Evolutionary conservation across 176 grass and related monocot genomes (phyloP), one percentile per base, ranked within the genome.

Genomic region (Avena insularis): DNA sequence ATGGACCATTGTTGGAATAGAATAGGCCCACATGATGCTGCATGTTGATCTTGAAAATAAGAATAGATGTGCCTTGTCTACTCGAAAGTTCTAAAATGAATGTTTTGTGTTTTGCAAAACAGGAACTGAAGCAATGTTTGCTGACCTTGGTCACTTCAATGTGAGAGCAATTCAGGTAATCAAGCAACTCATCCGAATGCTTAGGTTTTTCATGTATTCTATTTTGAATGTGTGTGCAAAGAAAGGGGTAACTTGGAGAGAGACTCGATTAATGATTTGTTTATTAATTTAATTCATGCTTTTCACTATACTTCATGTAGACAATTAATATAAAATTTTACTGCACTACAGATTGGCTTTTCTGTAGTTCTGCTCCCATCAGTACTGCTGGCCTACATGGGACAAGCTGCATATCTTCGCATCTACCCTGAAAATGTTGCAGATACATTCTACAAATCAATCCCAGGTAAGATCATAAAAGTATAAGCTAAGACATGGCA

Each of bases 81-180:
- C n/a, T 73, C 7, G 63, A 4, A 36, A 35, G 20, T 49, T 55
- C 25, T 58, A 40, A 81, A 77, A 71, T 53, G 63, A 17, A 43
- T 35, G 71, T 29, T 70, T 1, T 21, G 8, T 46, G 1, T 54
- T 84, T 65, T 29, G 12, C 77, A 71, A 81, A 92, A 94, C 79
- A 96, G 94, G 94, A 69, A 91, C 89, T 15, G 94, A 96, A 80
- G 94, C 91, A 35, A 93, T 93, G 91, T 96, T 96, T 74, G 91
- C 94, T 2, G 94, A 93, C 86, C 79, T 96, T 80, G 94, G 94
- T 38, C 94, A 96, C 87, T 96, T 96, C 87, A 91, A 87, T 66
- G 50, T 93, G 23, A 93, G 78, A 84, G 91, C 94, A 6, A 25
- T 96, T 86, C 91, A 91, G 91, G 91, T 96, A 88, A 74, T 60